Base-by-base conservation (phyloP, 306 rosid genomes). In the Oemleria cerasiformis region DNA sequence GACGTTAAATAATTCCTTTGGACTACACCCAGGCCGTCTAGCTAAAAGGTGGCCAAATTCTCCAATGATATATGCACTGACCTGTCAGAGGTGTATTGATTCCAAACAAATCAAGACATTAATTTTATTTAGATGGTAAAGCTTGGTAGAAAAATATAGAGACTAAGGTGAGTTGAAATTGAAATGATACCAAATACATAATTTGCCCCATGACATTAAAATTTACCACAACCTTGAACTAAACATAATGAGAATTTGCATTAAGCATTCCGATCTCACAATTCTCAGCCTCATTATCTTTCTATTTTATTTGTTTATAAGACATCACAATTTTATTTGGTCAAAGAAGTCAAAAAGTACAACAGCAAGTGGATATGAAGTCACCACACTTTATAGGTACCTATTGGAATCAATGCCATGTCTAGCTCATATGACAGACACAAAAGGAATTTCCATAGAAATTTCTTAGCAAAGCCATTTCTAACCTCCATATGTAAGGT, bases 41-140 rank as follows among this genome's bases (percentile, higher is more conserved):
- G 89, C 90, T 79, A 91, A 83, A 68, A 95, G 96, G 80, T 95
- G 99, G 69, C 99, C 99, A 78, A 95, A 95, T 86, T 95, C 99
- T 76, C 99, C 99, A 44, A 92, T 90, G 78, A 95, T 80, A 82
- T 95, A 92, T 45, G 99, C 96, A 67, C 99, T 95, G 77, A 95
- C 99, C 99, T 95, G 87, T 83, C 73, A 79, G 81, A 87, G 48
- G 54, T 67, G 73, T 73, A 69, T 75, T 20, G 67, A 68, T 65
- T 44, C 65, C 74, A 59, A 43, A 43, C 51, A 71, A 55, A 70
- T 70, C 25, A 55, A 70, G 54, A 41, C 25, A 70, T 42, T 23
- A 8, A 68, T 20, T 40, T 70, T 23, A 16, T 48, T 54, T 30
- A 39, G 41, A 60, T 36, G 60, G 56, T 56, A 21, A 42, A 1